Evolutionary conservation across 805 yeast species (phyloP), one percentile per base, ranked within the genome.

Genomic region (Kodamaea laetipori): DNA sequence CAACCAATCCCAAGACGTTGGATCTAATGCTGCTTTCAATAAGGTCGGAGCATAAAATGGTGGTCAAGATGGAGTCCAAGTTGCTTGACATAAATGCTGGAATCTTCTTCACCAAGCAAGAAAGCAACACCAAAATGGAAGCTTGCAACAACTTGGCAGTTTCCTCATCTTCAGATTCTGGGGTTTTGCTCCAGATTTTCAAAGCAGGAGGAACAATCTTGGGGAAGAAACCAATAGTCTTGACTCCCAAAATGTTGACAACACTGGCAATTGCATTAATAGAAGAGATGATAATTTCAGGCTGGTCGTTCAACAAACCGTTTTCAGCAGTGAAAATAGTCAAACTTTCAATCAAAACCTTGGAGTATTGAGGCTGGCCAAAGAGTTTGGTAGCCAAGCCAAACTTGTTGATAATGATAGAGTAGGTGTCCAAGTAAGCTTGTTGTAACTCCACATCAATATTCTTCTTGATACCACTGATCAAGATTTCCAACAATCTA

Each of bases 21-120:
- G 79, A 71, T 67, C 84, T 81, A 43, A 83, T 71, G 4, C 76
- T 60, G 36, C 74, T 78, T 9, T 87, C 78, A 39, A 89, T 84
- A 18, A 66, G 70, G 37, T 74, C 71, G 24, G 87, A 80, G 40
- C 66, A 68, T 49, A 86, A 76, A 21, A 86, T 67, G 4, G 82
- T 71, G 37, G 69, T 66, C 39, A 90, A 66, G 34, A 89, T 77
- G 26, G 81, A 81, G 41, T 73, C 76, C 55, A 89, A 68, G 52
- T 81, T 82, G 3, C 92, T 80, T 32, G 80, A 70, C 65, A 92
- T 76, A 59, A 92, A 92, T 8, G 86, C 83, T 26, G 99, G 97
- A 51, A 94, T 82, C 53, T 87, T 81, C 64, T 84, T 87, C 39
- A 90, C 69, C 56, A 88, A 72, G 34, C 90, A 78, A 4, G 96